Base-by-base conservation (phyloP, 768 basidiomycete species). In the Flagelloscypha sp. region DNA sequence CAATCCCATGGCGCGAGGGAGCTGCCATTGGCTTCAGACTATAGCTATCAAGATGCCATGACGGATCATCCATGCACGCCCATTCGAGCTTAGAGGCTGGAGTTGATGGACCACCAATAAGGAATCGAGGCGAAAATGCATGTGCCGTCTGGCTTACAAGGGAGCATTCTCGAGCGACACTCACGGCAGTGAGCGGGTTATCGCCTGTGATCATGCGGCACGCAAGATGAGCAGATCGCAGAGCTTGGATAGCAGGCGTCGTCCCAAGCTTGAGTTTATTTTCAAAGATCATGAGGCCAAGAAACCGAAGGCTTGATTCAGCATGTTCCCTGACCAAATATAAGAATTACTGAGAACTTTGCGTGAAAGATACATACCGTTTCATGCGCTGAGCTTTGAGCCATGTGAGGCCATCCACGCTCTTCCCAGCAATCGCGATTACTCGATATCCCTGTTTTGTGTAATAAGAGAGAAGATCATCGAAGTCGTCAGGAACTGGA, bases 151-250 rank as follows among this genome's bases (percentile, higher is more conserved):
- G 85, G 41, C 77, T 84, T 47, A 98, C 79, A 37, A 99, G 62
- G 27, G 74, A 75, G 45, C 94, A 98, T 60, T 99, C 95, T 40
- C 93, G 68, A 1, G 92, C 95, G 24, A 99, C 94, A 46, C 92
- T 95, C 48, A 97, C 85, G 4, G 94, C 95, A 5, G 95, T 99
- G 25, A 95, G 66, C 21, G 92, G 81, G 45, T 99, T 99, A 52
- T 99, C 95, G 7, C 95, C 95, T 1, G 95, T 99, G 33, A 95
- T 93, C 95, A 99, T 98, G 44, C 93, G 71, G 49, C 89, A 93
- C 13, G 89, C 85, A 24, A 99, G 61, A 60, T 97, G 90, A 1
- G 95, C 95, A 2, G 73, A 68, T 35, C 92, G 79, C 11, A 99
- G 69, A 1, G 80, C 79, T 41, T 89, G 83, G 29, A 99, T 95